Evolutionary conservation across 768 basidiomycete genomes (phyloP).

Genomic region (Collybia mongolica): DNA sequence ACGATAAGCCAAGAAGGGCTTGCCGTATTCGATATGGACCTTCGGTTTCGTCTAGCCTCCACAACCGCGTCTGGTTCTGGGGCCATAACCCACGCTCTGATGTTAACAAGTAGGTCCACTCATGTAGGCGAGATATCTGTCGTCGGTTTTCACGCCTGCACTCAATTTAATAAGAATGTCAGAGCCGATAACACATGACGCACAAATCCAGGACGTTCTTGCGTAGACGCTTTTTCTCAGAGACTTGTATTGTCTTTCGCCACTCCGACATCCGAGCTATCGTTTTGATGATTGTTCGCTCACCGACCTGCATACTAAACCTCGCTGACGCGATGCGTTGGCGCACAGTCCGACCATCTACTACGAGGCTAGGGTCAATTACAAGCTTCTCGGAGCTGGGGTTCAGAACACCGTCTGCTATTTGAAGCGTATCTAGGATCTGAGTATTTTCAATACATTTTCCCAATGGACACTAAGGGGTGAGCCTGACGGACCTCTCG

Average conservation of each 20-base stretch:
- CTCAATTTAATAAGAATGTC: neutral
- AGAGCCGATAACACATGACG: conserved; percentile 24
- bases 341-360: conserved; percentile 49
- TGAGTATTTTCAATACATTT: conserved; percentile 14
- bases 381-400: conserved; percentile 43
- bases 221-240: conserved; percentile 70
- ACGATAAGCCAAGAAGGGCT: neutral
- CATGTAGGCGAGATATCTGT: conserved; percentile 57
- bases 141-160: conserved; percentile 75
- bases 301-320: conserved; percentile 63
- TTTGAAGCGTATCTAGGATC: conserved; percentile 61
- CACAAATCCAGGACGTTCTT: conserved; percentile 77
- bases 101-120: conserved; percentile 60
- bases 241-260: conserved; percentile 63
- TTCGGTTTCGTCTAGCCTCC: conserved; percentile 91
- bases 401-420: conserved; percentile 50
- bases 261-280: conserved; percentile 67
- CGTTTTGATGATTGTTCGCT: conserved; percentile 61
- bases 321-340: conserved; percentile 54
- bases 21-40: conserved; percentile 87
- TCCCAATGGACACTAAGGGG: neutral
- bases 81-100: conserved; percentile 88
- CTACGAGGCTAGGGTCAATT: conserved; percentile 54
- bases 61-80: conserved; percentile 45
- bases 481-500: conserved; percentile 51